Evolutionary conservation across 2,329 filamentous ascomycete genomes (phyloP), one percentile per base, ranked within the genome.

Genomic region (Trichophyton mentagrophytes): DNA sequence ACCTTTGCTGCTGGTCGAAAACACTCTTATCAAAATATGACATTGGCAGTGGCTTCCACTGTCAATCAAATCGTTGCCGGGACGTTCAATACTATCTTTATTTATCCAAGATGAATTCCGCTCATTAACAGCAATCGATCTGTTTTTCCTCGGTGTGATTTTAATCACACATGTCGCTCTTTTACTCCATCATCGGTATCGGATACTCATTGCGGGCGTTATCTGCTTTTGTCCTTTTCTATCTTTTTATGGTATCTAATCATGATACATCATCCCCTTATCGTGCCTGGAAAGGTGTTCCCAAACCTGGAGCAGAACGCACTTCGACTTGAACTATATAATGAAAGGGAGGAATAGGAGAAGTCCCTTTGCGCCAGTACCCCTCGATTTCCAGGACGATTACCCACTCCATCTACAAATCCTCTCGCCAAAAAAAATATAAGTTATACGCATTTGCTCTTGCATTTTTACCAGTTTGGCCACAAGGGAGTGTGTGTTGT

Each of bases 141-240:
- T 53, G 27, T 53, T n/a, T 30, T 30, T n/a, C 15, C 25, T 7
- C 49, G n/a, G 11, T 30, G 49, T 53, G 49, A 53, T 30, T 1
- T 4, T 5, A 20, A 53, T 53, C 49, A 53, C 49, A 53, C 17
- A 30, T 53, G 25, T 30, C 49, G 49, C 49, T 53, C 49, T 33
- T 53, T 53, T n/a, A 38, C 33, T 38, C 9, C 11, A 27, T 30
- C 27, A 53, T 53, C 13, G 4, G 22, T 33, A 53, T 53, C 44
- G 20, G 17, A 53, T 53, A 53, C 49, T 53, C 49, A 53, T 53
- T 53, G 49, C 49, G 17, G 49, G 49, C 49, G 49, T 53, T 22
- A 44, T 17, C 40, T 51, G 22, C 46, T 51, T 27, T 53, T 53
- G 22, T 53, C 15, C 22, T 30, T 9, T 30, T 53, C 22, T 53